Evolutionary conservation across 768 basidiomycete genomes (phyloP), one percentile per base, ranked within the genome.

Genomic region (Mycena metata): DNA sequence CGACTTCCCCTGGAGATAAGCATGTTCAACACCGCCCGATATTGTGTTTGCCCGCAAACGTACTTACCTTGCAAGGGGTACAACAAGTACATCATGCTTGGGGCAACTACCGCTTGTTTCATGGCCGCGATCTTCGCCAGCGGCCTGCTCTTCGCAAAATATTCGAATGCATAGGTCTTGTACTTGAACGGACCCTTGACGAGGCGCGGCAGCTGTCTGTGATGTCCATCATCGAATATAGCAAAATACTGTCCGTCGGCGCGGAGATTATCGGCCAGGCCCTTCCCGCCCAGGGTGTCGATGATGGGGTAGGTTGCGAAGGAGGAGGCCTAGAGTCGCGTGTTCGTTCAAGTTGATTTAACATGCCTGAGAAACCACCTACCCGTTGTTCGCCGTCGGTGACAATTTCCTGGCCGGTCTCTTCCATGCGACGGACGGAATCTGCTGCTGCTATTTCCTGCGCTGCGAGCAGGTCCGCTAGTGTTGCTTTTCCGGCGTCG

Each of bases 371-470:
- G 47, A 49, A n/a, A 21, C 1, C 15, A 21, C 57, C 10, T 26
- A 58, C 57, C 30, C 57, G 24, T n/a, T 58, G 57, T n/a, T 58
- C 57, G 57, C 57, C 57, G 19, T 58, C 57, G 42, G 57, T 58
- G 10, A 58, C 42, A 4, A 58, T 6, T 19, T 35, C 57, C 43
- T 45, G 43, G 41, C 57, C 57, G 19, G 57, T 58, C 23, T 45
- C 57, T 43, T 58, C 57, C 57, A 58, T 58, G 23, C 57, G 57
- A 17, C 17, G 30, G 8, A 58, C 57, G 11, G 57, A 58, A n/a
- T 58, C 43, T 19, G 42, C 57, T 10, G 57, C 57, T 12, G 57
- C 57, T 30, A 10, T 58, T 0, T 58, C 57, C 26, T 58, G 57
- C 43, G 57, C 57, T 19, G 42, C 57, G 1, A 33, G 43, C 26